Evolutionary conservation across 1,284 basidiomycete species (phyloP), one percentile per base, ranked within the genome.

Genomic region (Ceratobasidium sp.): DNA sequence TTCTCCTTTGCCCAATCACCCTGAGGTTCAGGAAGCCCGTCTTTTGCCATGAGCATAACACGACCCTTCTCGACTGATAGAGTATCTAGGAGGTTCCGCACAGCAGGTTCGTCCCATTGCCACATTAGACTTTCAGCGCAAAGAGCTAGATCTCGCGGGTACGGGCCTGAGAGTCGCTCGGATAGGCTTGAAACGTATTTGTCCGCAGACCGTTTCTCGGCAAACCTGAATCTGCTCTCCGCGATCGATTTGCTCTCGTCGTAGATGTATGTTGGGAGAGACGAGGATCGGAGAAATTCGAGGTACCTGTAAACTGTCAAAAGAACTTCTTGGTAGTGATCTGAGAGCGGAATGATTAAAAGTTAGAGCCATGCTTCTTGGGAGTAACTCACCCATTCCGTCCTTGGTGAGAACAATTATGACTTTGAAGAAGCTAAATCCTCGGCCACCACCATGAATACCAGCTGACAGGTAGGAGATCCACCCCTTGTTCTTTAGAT

Each of bases 401-500:
- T 94, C 91, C 56, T 89, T 87, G 0, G 98, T 99, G 75, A 99
- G 84, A 79, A 95, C 87, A 41, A 95, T 85, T 5, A 90, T 91
- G 51, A 95, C 84, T 82, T 95, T 97, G 85, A 99, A 96, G 86
- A 95, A 93, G 66, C 91, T 92, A 81, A 99, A 97, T 2, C 94
- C 93, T 78, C 92, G 86, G 2, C 89, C 96, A 22, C 93, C 87
- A 0, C 84, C 87, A 91, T 1, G 89, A 86, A 2, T 94, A 95
- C 51, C 91, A 88, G 74, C 88, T 90, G 59, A 99, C 44, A 73
- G 85, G 27, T 87, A 87, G 74, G 94, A 96, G 64, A 93, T 90
- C 97, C 97, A 99, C 4, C 97, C 96, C 80, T 93, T 92, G 78
- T 88, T 86, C 85, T 99, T 99, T 76, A 99, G 86, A 82, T 96